Percentiles rank a stretch among this genome's conserved stretches.
Evolutionary conservation across 768 basidiomycete species (phyloP).

Genomic region (Xerocomellus dryophilus): DNA sequence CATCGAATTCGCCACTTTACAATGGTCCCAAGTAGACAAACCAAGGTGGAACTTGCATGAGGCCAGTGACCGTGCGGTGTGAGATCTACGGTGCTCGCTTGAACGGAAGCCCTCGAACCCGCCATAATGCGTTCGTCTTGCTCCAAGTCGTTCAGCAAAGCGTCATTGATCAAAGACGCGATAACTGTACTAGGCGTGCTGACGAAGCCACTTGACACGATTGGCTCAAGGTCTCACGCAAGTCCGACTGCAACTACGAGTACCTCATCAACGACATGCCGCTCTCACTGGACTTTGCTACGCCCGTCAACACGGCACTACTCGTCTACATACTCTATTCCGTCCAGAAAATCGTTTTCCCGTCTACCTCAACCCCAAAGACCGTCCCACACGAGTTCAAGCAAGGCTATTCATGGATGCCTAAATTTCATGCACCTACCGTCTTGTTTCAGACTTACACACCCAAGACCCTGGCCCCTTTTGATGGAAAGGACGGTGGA

Average conservation of each 20-base stretch:
- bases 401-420: conserved; percentile 89
- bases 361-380: conserved; percentile 50
- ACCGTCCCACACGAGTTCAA: conserved; percentile 68
- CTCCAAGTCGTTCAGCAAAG: too few species aligned
- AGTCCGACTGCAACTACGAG: conserved; percentile 3
- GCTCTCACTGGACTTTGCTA: conserved; percentile 52
- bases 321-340: conserved; percentile 77
- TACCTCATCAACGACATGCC: conserved; percentile 18
- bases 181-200: too few species aligned
- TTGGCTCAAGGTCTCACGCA: conserved; percentile 23
- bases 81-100: too few species aligned
- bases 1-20: too few species aligned
- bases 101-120: too few species aligned
- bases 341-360: conserved; percentile 70
- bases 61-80: too few species aligned
- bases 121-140: too few species aligned
- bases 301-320: conserved; percentile 76
- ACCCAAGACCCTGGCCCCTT: conserved; percentile 67
- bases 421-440: conserved; percentile 74
- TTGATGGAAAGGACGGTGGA: conserved; percentile 59
- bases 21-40: too few species aligned
- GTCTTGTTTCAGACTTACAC: conserved; percentile 78
- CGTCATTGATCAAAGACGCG: too few species aligned
- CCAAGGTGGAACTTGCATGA: too few species aligned
- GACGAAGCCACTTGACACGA: too few species aligned